Conservation (phyloP, 345 rosid species). For the Limnanthes douglasii region DNA sequence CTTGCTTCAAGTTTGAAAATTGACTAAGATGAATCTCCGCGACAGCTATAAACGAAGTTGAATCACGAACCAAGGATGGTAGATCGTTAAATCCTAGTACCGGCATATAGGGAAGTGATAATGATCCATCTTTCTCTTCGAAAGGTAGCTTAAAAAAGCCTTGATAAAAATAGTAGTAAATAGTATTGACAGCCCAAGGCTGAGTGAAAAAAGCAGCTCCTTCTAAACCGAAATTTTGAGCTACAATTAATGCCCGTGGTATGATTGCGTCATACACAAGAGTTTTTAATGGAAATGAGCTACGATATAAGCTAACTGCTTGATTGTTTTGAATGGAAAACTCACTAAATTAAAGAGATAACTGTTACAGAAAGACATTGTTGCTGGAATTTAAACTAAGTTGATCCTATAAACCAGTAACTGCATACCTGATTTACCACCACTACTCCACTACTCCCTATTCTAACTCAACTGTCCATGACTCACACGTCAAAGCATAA, state of each 20-base stretch:
- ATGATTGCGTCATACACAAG: conserved; percentile 31
- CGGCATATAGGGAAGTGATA: conserved; percentile 19
- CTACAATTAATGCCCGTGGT: conserved; percentile 29
- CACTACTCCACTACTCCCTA: no score
- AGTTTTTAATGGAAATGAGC: no score
- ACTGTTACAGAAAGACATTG: no score
- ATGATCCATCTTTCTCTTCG: conserved; percentile 7
- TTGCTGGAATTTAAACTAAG: no score
- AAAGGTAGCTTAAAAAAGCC: conserved; percentile 18
- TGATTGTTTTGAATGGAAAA: no score
- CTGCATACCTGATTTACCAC: no score
- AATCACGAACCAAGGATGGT: conserved; percentile 22
- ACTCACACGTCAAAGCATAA: no score
- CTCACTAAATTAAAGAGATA: no score
- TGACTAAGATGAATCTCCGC: conserved; percentile 4
- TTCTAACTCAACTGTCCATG: no score
- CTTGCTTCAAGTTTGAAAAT: conserved; percentile 20
- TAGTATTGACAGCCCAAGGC: conserved; percentile 20
- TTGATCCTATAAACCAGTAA: no score
- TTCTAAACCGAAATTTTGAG: conserved; percentile 11
- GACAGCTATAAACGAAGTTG: conserved; percentile 9
- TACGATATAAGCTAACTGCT: no score
- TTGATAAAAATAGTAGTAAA: conserved; percentile 17
- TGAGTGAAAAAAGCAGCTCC: conserved; percentile 18
- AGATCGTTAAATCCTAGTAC: conserved; percentile 19